phyloP scores from a whole-genome alignment of 2,329 filamentous ascomycete genomes.

The Cercospora beticola region DNA sequence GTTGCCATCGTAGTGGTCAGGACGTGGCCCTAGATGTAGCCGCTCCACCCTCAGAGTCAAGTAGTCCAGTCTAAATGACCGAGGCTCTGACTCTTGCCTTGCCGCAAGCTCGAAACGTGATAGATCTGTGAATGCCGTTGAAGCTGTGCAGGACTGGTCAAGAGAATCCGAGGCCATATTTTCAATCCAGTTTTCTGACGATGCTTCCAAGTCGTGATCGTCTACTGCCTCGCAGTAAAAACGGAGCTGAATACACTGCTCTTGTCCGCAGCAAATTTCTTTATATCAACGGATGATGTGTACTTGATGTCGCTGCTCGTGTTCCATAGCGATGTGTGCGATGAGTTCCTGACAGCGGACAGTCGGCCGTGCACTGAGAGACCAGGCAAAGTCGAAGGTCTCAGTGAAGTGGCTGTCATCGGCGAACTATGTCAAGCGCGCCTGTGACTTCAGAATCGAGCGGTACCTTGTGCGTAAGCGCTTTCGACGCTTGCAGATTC shows the following conservation, averaged over 20 bases:
- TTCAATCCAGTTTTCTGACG: not conserved
- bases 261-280: not conserved
- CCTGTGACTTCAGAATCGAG: not conserved
- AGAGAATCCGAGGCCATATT: not conserved
- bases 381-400: not conserved
- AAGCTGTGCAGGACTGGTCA: not conserved
- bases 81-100: not conserved
- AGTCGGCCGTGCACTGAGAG: not conserved
- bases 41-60: not conserved
- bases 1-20: constrained; percentile 1
- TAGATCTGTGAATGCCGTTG: not conserved
- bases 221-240: not conserved
- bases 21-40: not conserved
- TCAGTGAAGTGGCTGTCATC: not conserved
- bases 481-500: not conserved
- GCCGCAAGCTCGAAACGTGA: not conserved
- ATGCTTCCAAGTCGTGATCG: not conserved
- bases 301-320: not conserved
- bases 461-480: not conserved
- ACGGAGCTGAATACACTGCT: not conserved
- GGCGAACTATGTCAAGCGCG: not conserved
- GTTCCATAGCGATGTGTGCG: not conserved
- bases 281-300: not conserved
- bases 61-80: not conserved
- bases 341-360: not conserved